A percentile compares a stretch with the other conserved stretches of the same genome.
phyloP scores from a whole-genome alignment of 305 asterid genomes.

The Fraxinus floribunda region DNA sequence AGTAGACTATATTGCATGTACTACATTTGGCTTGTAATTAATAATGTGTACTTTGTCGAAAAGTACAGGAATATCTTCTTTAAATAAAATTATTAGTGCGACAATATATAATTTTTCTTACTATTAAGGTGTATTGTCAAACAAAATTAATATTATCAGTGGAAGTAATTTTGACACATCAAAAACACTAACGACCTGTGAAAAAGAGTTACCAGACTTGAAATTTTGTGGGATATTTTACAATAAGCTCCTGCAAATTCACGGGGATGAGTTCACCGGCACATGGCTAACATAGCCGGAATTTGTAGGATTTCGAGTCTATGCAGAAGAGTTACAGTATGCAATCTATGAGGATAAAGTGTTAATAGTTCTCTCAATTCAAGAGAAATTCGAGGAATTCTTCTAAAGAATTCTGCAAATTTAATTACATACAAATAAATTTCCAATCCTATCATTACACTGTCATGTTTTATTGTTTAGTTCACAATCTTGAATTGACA shows the following conservation, averaged over 20 bases:
- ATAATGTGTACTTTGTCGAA: neutral
- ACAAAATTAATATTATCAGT: neutral
- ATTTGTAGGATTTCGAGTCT: neutral
- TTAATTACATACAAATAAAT: neutral
- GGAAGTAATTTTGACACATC: neutral
- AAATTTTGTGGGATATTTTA: neutral
- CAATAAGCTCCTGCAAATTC: neutral
- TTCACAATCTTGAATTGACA: slow-evolving; percentile 12
- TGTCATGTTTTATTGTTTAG: slow-evolving; percentile 12
- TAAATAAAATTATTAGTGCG: neutral
- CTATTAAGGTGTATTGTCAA: neutral
- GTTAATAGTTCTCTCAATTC: neutral
- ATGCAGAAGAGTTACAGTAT: neutral
- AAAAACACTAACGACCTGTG: neutral
- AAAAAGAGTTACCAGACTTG: neutral
- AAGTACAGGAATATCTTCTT: neutral
- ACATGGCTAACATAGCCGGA: neutral
- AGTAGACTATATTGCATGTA: neutral
- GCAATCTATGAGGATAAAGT: neutral
- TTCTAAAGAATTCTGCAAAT: neutral
- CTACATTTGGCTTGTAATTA: neutral
- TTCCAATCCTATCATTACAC: slow-evolving; percentile 18
- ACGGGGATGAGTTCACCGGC: neutral
- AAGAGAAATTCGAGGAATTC: neutral
- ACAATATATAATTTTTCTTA: neutral